Base-by-base conservation (phyloP, 768 basidiomycete species). In the Termitomyces sp. region DNA sequence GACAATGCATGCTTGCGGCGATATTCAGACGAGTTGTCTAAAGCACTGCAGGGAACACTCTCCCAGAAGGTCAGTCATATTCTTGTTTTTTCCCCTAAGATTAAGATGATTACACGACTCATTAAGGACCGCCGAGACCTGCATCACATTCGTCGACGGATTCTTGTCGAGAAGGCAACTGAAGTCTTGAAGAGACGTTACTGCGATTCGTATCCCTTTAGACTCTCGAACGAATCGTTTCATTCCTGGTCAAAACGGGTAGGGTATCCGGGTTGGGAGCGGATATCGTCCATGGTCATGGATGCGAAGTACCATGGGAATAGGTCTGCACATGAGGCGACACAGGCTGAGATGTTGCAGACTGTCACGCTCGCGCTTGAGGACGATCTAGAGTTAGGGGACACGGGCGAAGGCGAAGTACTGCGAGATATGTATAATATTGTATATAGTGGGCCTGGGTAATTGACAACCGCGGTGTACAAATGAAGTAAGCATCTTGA, bases 261-360 rank as follows among this genome's bases (percentile, higher is more conserved):
- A 16, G 31, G 40, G 2, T 54, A 49, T 29, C 39, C 32, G 3
- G 23, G 31, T 29, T 54, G 53, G 53, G 7, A 54, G 41, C 53
- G 25, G 22, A 49, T 54, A 49, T 46, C 53, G 13, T 41, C 38
- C 2, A 54, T 54, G 47, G 40, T 50, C 41, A 43, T 43, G 47
- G 39, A 54, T 9, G 47, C 53, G 11, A 54, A 54, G 32, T 9
- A 16, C 11, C 53, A 54, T n/a, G 53, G 53, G 33, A 54, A 54
- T 40, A 54, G 38, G 32, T 54, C 39, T 5, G 53, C 53, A 18
- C 53, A 54, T 49, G 46, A 20, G 25, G 46, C 53, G n/a, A 54
- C 53, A 7, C 47, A 49, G n/a, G 53, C 40, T 43, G 44, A 54
- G 39, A 54, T 54, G 53, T 31, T 42, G 22, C 53, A 54, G 18